Base-by-base conservation (phyloP, 2,329 filamentous ascomycete species). In the Sarocladium strictum region DNA sequence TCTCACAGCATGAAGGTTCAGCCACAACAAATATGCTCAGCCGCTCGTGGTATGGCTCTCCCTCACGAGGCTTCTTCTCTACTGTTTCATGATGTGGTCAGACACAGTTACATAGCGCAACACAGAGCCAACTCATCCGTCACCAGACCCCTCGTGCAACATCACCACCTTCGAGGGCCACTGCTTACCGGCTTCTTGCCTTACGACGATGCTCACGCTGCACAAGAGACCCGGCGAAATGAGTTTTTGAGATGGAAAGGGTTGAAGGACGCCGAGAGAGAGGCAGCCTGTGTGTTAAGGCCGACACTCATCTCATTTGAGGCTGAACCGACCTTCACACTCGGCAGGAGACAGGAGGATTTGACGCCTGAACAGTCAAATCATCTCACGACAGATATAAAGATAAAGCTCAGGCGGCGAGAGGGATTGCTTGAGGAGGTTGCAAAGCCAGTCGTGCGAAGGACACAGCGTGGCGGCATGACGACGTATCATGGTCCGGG, bases 401-500 rank as follows among this genome's bases (percentile, higher is more conserved):
- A 57, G 24, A 62, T 77, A 38, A 17, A 57, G 49, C 57, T 57
- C n/a, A 10, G 11, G 19, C 26, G 40, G 17, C 17, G 41, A 24
- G 29, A 47, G 6, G 53, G 53, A 23, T 62, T 76, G 33, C 63
- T 71, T 41, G 60, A 65, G 29, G 54, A 37, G 56, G 67, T 29
- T 51, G 74, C 70, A 61, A 59, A 67, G 24, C 87, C 86, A 2
- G 74, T 80, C n/a, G 83, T 94, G 62, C 70, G 82, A 41, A 78
- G 85, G 62, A 87, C 89, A 14, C 80, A 84, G n/a, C 85, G 94
- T 54, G 94, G 94, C 58, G 94, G 94, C 0, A 84, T 96, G 60
- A 92, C 90, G 0, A 97, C 94, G 2, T 97, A 96, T 73, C 94
- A 99, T 67, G 94, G 93, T 0, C 94, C 93, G 0, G 93, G 93